These are phyloP conservation scores for Wickerhamomyces hampshirensis DNA, from an alignment of 805 yeast genomes.

Conservation along the genomic window DNA sequence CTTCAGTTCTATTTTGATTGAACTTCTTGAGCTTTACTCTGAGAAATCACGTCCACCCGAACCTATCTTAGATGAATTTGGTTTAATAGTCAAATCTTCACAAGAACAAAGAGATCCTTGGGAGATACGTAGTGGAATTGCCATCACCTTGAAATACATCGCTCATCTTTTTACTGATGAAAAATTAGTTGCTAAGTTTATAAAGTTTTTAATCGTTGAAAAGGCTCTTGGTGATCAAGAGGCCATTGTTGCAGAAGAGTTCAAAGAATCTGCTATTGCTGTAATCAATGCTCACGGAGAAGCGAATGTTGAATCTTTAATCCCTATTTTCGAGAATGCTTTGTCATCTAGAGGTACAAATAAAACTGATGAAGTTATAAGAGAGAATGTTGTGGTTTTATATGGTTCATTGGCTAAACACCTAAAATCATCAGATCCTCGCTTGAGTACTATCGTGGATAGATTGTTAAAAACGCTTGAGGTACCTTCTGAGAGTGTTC, in stretches of 20 bases:
- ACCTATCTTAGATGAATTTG: constrained; percentile 75
- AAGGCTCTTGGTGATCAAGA: constrained; percentile 75
- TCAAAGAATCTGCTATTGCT: constrained; percentile 84
- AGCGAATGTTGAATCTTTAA: constrained; percentile 60
- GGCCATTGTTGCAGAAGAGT: constrained; percentile 66
- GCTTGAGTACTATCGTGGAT: constrained; percentile 61
- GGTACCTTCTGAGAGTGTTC: constrained; percentile 88
- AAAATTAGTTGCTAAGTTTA: constrained; percentile 45
- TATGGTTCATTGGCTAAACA: constrained; percentile 93
- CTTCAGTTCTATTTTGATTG: constrained; percentile 33
- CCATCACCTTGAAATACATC: constrained; percentile 59
- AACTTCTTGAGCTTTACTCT: constrained; percentile 51
- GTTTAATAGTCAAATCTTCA: constrained; percentile 62
- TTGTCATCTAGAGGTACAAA: constrained; percentile 46
- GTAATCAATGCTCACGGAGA: constrained; percentile 66
- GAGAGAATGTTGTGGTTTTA: constrained; percentile 77
- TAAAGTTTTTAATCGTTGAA: constrained; percentile 56
- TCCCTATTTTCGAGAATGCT: constrained; percentile 75
- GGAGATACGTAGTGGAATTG: constrained; percentile 82
- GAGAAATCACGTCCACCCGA: constrained; percentile 66
- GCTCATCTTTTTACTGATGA: constrained; percentile 34
- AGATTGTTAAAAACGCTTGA: constrained; percentile 70
- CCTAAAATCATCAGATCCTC: constrained; percentile 57
- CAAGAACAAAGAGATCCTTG: constrained; percentile 67
- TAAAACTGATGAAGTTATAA: constrained; percentile 53